Base-by-base conservation (phyloP, 1,284 basidiomycete species). In the Sanghuangporus weigelae region DNA sequence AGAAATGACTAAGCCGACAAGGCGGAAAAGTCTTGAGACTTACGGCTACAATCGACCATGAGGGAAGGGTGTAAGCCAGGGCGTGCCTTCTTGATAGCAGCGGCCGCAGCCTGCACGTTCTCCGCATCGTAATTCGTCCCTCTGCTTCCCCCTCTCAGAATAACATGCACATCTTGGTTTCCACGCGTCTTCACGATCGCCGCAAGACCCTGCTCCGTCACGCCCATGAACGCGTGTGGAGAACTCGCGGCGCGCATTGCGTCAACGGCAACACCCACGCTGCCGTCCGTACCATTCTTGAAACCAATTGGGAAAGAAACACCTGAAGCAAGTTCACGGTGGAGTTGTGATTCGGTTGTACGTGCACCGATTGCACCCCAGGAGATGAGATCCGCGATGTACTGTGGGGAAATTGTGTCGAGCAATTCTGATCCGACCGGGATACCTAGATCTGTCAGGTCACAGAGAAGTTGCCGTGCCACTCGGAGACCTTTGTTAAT, bases 361-460 rank as follows among this genome's bases (percentile, higher is more conserved):
- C 96, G 84, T 1, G 97, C 96, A 50, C 96, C 96, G 68, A 98
- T 98, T 5, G 96, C 96, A 57, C 96, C 96, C 96, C 96, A 99
- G 59, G 93, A 93, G 72, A 90, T 90, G 62, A 97, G 80, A 71
- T 89, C 90, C 53, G 87, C 80, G 55, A 92, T 85, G 78, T 85
- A 93, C 71, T 92, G 90, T 0, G 93, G 94, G 0, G 92, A 94
- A 69, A 96, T 95, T 58, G 93, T 95, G 76, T 96, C 96, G 63
- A 99, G 86, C 50, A 99, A 85, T 76, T 99, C 97, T 67, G 92
- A 94, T 19, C 95, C 96, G 51, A 98, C 92, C 11, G 96, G 96
- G 8, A 99, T 79, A 60, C 96, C 96, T 50, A 92, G 78, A 67
- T 92, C 81, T 44, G 93, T 95, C 66, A 99, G 81, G 71, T 97